These are phyloP conservation scores for Zopfia rhizophila DNA, from an alignment of 2,329 filamentous ascomycete genomes.

Conservation along the genomic window DNA sequence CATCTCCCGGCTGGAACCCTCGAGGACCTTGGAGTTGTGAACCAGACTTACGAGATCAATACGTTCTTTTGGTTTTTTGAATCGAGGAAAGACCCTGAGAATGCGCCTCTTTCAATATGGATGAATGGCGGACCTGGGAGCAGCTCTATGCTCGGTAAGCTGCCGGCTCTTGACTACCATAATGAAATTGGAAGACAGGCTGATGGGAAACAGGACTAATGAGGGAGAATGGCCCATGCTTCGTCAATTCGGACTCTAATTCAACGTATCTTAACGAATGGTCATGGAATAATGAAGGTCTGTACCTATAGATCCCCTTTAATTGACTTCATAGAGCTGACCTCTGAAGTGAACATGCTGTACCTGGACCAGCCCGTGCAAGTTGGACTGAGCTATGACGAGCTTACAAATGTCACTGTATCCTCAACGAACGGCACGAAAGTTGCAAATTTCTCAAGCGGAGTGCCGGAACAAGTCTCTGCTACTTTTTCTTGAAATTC, in stretches of 20 bases:
- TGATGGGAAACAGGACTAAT: conserved; percentile 33
- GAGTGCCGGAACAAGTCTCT: conserved; percentile 56
- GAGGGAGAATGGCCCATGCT: conserved; percentile 65
- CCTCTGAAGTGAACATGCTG: conserved; percentile 57
- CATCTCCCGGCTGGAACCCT: conserved; percentile 62
- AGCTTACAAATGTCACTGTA: conserved; percentile 49
- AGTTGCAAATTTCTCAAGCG: conserved; percentile 41
- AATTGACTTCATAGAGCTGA: no score
- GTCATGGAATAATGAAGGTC: conserved; percentile 69
- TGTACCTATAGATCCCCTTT: background rate
- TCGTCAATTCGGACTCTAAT: conserved; percentile 64
- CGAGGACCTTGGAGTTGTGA: conserved; percentile 44
- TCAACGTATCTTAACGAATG: conserved; percentile 64
- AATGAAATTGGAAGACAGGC: conserved; percentile 20
- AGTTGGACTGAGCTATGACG: conserved; percentile 65
- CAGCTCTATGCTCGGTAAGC: conserved; percentile 59
- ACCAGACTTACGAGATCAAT: conserved; percentile 64
- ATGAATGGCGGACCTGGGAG: conserved; percentile 69
- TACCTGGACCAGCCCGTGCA: conserved; percentile 73
- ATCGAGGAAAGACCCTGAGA: conserved; percentile 63
- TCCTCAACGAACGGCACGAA: conserved; percentile 35
- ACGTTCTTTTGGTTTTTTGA: conserved; percentile 75
- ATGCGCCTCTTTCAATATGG: conserved; percentile 68
- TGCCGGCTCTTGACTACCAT: conserved; percentile 33
- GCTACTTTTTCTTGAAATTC: no score